Conservation (phyloP, 2,329 filamentous ascomycete species). For the Calycina marina region DNA sequence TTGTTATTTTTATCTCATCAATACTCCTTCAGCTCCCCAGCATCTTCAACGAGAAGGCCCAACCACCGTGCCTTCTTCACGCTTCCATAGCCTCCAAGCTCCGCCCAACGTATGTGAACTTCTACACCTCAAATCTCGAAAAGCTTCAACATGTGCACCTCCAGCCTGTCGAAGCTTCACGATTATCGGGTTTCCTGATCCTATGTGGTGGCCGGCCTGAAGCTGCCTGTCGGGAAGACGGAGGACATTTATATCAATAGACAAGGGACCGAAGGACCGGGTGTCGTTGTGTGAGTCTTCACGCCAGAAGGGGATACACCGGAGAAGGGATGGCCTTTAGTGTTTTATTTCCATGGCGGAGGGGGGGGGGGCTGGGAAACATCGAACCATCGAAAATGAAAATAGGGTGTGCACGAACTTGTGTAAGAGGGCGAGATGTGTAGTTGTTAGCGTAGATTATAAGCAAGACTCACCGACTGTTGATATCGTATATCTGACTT, state of each 20-base stretch:
- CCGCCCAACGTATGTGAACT: conserved; percentile 14
- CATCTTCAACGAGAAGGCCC: too few relatives aligned
- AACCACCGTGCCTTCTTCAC: conserved; percentile 19
- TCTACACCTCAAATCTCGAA: conserved; percentile 17
- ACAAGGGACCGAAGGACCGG: conserved; percentile 30
- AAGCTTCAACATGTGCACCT: conserved; percentile 32
- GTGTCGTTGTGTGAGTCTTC: conserved; percentile 34
- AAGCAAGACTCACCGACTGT: conserved; percentile 23
- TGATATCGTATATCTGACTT: background rate
- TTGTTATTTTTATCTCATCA: too few relatives aligned
- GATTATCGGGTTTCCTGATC: conserved; percentile 35
- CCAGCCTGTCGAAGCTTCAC: conserved; percentile 35
- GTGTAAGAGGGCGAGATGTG: conserved; percentile 32
- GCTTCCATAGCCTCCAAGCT: conserved; percentile 12
- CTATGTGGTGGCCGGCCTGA: conserved; percentile 35
- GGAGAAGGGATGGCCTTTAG: conserved; percentile 35
- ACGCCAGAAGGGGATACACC: conserved; percentile 31
- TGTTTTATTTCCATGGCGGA: conserved; percentile 42
- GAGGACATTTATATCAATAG: conserved; percentile 12
- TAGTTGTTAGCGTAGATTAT: conserved; percentile 41
- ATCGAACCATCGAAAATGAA: conserved; percentile 46
- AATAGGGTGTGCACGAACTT: conserved; percentile 41
- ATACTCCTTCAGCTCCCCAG: too few relatives aligned
- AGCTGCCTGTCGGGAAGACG: conserved; percentile 27
- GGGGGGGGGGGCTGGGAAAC: conserved; percentile 44